A percentile compares a stretch with the other conserved stretches of the same genome.
Conservation (phyloP, 768 basidiomycete genomes). For the Kondoa subrosea region DNA sequence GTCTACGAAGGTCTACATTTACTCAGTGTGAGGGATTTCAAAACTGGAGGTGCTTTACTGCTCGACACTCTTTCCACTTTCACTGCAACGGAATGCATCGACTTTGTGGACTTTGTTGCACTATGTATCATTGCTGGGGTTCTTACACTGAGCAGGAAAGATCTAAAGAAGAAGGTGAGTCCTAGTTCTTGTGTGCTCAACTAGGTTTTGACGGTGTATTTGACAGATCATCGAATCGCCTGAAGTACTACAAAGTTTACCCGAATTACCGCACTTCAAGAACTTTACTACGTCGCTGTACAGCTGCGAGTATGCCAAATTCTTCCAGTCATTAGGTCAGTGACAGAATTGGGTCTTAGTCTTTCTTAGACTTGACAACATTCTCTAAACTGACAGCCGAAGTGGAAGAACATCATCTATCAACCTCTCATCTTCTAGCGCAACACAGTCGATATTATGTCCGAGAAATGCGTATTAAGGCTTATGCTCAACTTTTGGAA, state of each 20-base stretch:
- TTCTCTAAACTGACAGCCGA: constrained; percentile 41
- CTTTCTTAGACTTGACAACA: background rate
- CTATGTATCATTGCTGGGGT: constrained; percentile 65
- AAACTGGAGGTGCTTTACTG: constrained; percentile 63
- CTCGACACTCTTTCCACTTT: constrained; percentile 87
- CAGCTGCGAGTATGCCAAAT: constrained; percentile 84
- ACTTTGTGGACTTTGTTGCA: constrained; percentile 77
- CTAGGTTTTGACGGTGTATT: background rate
- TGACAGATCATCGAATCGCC: constrained; percentile 75
- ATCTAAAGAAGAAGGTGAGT: constrained; percentile 74
- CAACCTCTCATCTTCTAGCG: constrained; percentile 69
- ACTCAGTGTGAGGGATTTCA: constrained; percentile 79
- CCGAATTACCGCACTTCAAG: constrained; percentile 63
- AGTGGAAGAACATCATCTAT: constrained; percentile 68
- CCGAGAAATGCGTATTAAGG: constrained; percentile 88
- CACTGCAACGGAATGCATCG: constrained; percentile 73
- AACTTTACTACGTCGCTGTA: constrained; percentile 74
- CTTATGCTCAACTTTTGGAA: constrained; percentile 81
- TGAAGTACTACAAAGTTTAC: constrained; percentile 69
- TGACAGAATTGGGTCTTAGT: constrained; percentile 3
- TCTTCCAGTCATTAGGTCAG: constrained; percentile 73
- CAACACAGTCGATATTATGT: constrained; percentile 79
- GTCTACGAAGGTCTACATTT: constrained; percentile 80
- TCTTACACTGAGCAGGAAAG: constrained; percentile 58
- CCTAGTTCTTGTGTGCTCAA: background rate